phyloP scores from a whole-genome alignment of 257 asterid genomes.

The Primulina huaijiensis region DNA sequence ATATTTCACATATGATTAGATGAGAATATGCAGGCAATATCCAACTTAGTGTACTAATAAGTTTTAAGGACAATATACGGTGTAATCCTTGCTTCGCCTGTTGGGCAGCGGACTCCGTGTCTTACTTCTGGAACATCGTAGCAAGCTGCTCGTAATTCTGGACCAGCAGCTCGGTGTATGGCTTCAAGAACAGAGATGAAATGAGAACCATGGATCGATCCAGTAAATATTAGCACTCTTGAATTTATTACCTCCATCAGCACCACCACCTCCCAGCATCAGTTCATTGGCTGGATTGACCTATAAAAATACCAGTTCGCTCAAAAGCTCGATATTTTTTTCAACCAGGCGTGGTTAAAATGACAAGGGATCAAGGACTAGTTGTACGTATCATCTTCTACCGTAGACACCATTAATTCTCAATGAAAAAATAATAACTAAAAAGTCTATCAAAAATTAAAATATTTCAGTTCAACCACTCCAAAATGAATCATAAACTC shows the following conservation, averaged over 20 bases:
- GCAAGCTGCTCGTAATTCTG: slow-evolving; percentile 82
- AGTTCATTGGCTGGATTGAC: slow-evolving; percentile 91
- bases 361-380: too few relatives aligned
- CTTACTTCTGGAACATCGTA: slow-evolving; percentile 70
- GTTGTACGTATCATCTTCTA: too few relatives aligned
- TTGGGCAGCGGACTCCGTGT: slow-evolving; percentile 91
- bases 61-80: slow-evolving; percentile 42
- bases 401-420: neutral
- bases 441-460: too few relatives aligned
- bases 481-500: neutral
- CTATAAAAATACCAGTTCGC: slow-evolving; percentile 33
- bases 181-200: slow-evolving; percentile 41
- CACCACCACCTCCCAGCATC: slow-evolving; percentile 98
- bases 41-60: neutral
- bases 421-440: too few relatives aligned
- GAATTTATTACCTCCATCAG: slow-evolving; percentile 82
- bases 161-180: slow-evolving; percentile 95
- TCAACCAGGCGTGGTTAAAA: too few relatives aligned
- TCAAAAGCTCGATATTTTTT: too few relatives aligned
- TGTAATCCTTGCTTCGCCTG: slow-evolving; percentile 97
- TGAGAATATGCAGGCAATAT: slow-evolving; percentile 10
- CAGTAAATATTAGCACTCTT: slow-evolving; percentile 9
- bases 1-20: slow-evolving; percentile 12
- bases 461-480: neutral
- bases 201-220: slow-evolving; percentile 18